Evolutionary conservation across 768 basidiomycete species (phyloP), one percentile per base, ranked within the genome.

Genomic region (Holtermannia corniformis): DNA sequence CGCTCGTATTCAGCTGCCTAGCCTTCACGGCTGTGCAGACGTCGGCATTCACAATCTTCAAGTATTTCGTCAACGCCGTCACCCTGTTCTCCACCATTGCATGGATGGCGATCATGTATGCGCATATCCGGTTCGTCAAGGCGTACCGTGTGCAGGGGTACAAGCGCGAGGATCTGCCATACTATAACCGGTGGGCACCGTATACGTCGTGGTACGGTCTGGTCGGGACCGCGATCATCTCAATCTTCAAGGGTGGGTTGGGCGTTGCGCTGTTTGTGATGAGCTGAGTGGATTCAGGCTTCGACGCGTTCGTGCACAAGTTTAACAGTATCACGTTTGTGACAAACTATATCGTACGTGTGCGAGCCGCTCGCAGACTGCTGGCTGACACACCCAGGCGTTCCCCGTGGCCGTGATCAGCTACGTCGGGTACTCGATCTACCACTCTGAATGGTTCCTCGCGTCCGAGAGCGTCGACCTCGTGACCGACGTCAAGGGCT

Each of bases 51-150:
- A 53, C 52, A 3, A 44, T 55, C 26, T 58, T 58, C 53, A 54
- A 58, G 23, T 54, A 58, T 44, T 58, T 58, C 45, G 57, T 51
- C 45, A 57, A 56, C 1, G 49, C 59, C 5, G 54, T 61, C 37
- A 61, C 56, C 19, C 49, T 61, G 24, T 61, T 55, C 49, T 23
- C 21, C 4, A 45, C 54, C 21, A 45, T 55, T 20, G 48, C 50
- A 10, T 55, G 54, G 54, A 50, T 55, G 49, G 5, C 16, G 21
- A 45, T 55, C 54, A 22, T 44, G 10, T 47, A 21, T 21, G 16
- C 52, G 3, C 45, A 53, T 21, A 26, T 53, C 4, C 46, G 45
- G 12, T 53, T 47, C 26, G 22, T 22, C 7, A 47, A 42, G 37
- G 52, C 52, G 5, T 51, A 27, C 26, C 21, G 40, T 16, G 46